These are phyloP conservation scores for Strobilomyces confusus DNA, from an alignment of 768 basidiomycete species.

Conservation along the genomic window DNA sequence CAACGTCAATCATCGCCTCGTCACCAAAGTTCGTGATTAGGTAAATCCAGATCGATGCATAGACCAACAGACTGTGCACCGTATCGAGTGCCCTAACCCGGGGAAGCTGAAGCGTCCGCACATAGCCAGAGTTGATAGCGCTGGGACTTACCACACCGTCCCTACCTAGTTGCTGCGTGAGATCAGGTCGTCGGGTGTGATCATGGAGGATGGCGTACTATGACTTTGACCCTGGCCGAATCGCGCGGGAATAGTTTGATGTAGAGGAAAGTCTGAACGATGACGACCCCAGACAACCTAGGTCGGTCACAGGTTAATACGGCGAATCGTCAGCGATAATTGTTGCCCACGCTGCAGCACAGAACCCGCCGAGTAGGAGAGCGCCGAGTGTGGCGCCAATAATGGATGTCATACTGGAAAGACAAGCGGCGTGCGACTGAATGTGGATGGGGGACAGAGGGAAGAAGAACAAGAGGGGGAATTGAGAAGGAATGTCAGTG, in stretches of 20 bases:
- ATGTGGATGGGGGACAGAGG: neutral
- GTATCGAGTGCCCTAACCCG: constrained; percentile 33
- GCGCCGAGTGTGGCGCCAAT: constrained; percentile 25
- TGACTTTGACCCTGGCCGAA: constrained; percentile 16
- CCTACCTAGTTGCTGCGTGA: constrained; percentile 18
- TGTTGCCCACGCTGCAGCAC: constrained; percentile 25
- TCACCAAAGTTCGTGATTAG: constrained; percentile 44
- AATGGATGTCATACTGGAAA: constrained; percentile 8
- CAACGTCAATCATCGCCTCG: constrained; percentile 34
- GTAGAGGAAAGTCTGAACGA: constrained; percentile 28
- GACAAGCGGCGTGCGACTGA: neutral
- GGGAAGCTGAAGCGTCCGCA: neutral
- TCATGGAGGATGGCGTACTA: constrained; percentile 14
- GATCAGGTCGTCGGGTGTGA: neutral
- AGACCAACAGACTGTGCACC: constrained; percentile 39
- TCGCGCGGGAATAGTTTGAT: constrained; percentile 29
- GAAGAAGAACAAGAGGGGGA: neutral
- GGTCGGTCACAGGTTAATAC: neutral
- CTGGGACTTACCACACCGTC: constrained; percentile 21
- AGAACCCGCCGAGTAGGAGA: constrained; percentile 29
- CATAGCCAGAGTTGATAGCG: neutral
- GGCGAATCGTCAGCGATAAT: neutral
- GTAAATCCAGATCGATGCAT: constrained; percentile 39
- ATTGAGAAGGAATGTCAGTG: neutral
- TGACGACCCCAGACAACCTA: constrained; percentile 28